Conservation (phyloP, 148 eudicot species). For the Dysphania ambrosioides region DNA sequence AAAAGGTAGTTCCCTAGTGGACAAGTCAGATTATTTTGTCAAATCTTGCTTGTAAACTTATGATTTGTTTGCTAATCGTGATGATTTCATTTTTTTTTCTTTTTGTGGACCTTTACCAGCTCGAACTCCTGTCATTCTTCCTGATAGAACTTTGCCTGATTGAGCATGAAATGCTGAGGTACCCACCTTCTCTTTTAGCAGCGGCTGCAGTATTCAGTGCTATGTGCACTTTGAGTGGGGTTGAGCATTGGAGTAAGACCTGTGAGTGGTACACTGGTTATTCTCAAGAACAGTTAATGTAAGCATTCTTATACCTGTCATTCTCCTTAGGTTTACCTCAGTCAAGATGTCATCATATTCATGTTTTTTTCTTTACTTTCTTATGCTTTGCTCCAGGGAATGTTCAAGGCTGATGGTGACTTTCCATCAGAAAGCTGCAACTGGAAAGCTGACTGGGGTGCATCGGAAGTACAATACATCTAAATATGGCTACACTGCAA, state of each 20-base stretch:
- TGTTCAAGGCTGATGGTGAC: slow-evolving; percentile 77
- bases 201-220: slow-evolving; percentile 83
- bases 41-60: background rate
- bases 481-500: slow-evolving; percentile 66
- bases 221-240: slow-evolving; percentile 48
- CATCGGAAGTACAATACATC: slow-evolving; percentile 70
- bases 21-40: background rate
- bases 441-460: slow-evolving; percentile 69
- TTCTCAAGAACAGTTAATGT: slow-evolving; percentile 58
- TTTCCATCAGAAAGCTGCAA: slow-evolving; percentile 63
- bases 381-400: slow-evolving; percentile 44
- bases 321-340: background rate
- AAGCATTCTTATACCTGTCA: slow-evolving; percentile 18
- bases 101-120: slow-evolving; percentile 34
- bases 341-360: background rate
- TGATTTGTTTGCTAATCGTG: background rate
- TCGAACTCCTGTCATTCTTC: slow-evolving; percentile 69
- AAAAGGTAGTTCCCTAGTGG: slow-evolving; percentile 33
- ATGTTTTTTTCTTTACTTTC: background rate
- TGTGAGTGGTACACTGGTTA: slow-evolving; percentile 60
- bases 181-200: slow-evolving; percentile 65
- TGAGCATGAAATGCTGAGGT: slow-evolving; percentile 73
- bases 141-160: slow-evolving; percentile 69
- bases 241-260: slow-evolving; percentile 60
- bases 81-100: background rate